Evolutionary conservation across 441 rosid species (phyloP).

Genomic region (Syzygium syzygioides): DNA sequence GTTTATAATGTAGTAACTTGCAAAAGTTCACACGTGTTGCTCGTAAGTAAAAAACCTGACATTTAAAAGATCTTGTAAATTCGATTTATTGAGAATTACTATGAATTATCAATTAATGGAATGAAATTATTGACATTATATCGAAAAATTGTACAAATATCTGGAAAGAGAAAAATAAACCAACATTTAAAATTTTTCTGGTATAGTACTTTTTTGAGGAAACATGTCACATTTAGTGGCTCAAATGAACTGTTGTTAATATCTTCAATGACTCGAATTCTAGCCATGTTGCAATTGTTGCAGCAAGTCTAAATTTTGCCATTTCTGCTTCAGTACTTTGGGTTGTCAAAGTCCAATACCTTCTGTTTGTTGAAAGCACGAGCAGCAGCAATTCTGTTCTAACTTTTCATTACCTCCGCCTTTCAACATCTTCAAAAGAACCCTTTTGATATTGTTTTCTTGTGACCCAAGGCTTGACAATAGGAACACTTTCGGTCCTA

Average conservation of each 20-base stretch:
- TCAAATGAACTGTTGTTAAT: background rate
- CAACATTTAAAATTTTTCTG: background rate
- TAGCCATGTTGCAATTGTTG: background rate
- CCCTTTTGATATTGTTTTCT: too few relatives aligned
- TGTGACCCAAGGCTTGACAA: too few relatives aligned
- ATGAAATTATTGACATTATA: background rate
- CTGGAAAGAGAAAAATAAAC: background rate
- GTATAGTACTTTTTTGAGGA: background rate
- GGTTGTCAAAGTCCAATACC: background rate
- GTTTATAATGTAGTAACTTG: background rate
- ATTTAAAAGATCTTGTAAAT: background rate
- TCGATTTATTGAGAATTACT: background rate
- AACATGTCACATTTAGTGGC: background rate
- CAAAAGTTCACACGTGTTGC: background rate
- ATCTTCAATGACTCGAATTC: background rate
- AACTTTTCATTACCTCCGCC: too few relatives aligned
- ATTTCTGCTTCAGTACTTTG: background rate
- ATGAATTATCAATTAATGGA: background rate
- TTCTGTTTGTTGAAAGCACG: background rate
- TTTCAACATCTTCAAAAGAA: too few relatives aligned
- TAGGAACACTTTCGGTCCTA: too few relatives aligned
- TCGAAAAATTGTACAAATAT: background rate
- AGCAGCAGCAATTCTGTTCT: background rate
- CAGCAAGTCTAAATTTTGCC: background rate
- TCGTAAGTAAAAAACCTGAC: background rate